phyloP scores from a whole-genome alignment of 83 land plant genomes.

The Picea engelmannii region DNA sequence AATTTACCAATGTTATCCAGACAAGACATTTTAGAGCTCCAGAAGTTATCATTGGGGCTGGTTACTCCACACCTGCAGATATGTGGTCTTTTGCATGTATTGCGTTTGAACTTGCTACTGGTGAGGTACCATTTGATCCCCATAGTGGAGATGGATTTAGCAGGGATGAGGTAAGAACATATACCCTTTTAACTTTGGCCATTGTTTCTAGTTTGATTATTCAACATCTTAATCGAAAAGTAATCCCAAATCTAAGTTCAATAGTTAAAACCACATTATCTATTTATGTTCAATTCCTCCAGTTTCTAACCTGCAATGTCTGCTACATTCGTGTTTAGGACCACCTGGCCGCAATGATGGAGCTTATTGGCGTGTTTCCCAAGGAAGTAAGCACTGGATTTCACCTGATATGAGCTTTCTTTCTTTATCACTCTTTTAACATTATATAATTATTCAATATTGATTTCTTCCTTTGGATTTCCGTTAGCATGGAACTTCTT shows the following conservation, averaged over 20 bases:
- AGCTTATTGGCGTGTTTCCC: conserved; percentile 21
- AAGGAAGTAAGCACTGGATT: conserved; percentile 6
- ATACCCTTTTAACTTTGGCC: not conserved
- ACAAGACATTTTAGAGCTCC: conserved; percentile 56
- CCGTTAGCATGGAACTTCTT: not conserved
- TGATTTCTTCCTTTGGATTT: not conserved
- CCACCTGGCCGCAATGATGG: conserved; percentile 27
- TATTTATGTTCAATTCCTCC: not conserved
- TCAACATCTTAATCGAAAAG: not conserved
- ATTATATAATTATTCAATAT: not conserved
- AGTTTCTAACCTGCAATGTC: not conserved
- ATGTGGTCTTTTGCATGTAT: conserved; percentile 53
- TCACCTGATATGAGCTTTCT: not conserved
- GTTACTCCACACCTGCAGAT: conserved; percentile 46
- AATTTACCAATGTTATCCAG: conserved; percentile 39
- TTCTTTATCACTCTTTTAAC: not conserved
- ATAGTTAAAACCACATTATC: not conserved
- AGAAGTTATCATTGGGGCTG: conserved; percentile 41
- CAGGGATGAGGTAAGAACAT: conserved; percentile 40
- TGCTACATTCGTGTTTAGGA: conserved; percentile 19
- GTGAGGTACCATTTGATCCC: conserved; percentile 45
- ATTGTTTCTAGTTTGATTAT: not conserved
- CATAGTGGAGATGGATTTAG: conserved; percentile 33
- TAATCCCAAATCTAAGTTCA: not conserved
- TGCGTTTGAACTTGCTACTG: conserved; percentile 46